A percentile compares a stretch with the other conserved stretches of the same genome.
Conservation (phyloP, 2,329 filamentous ascomycete species). For the Aaosphaeria arxii region DNA sequence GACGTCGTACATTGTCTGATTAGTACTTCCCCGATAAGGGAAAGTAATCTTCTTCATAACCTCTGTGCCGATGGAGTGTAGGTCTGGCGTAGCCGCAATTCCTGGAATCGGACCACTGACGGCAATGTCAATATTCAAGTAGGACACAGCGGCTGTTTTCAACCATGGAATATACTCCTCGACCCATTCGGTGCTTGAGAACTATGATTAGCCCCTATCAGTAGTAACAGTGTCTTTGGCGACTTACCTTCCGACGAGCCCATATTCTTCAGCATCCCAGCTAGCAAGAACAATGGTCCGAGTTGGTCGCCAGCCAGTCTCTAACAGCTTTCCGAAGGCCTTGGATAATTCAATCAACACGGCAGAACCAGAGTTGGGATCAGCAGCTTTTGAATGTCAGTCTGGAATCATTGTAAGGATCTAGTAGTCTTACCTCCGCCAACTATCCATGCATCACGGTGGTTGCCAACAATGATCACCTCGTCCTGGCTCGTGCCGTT, state of each 20-base stretch:
- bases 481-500: constrained; percentile 61
- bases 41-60: constrained; percentile 43
- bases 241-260: constrained; percentile 30
- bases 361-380: constrained; percentile 52
- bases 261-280: constrained; percentile 45
- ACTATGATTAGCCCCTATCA: constrained; percentile 3
- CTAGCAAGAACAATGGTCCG: constrained; percentile 47
- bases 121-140: constrained; percentile 53
- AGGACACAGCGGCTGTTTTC: constrained; percentile 42
- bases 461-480: constrained; percentile 52
- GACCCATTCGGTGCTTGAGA: constrained; percentile 45
- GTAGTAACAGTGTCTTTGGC: not conserved
- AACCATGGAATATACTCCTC: constrained; percentile 51
- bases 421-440: constrained; percentile 33
- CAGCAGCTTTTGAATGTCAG: constrained; percentile 34
- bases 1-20: constrained; percentile 46
- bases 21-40: constrained; percentile 35
- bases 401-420: too few relatives aligned
- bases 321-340: constrained; percentile 47
- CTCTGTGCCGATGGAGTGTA: constrained; percentile 35
- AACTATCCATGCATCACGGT: constrained; percentile 54
- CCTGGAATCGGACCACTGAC: constrained; percentile 43
- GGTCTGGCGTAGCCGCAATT: constrained; percentile 39
- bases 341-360: constrained; percentile 50
- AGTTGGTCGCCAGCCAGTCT: constrained; percentile 51